phyloP scores from a whole-genome alignment of 805 yeast genomes.

The Lipomyces kockii region DNA sequence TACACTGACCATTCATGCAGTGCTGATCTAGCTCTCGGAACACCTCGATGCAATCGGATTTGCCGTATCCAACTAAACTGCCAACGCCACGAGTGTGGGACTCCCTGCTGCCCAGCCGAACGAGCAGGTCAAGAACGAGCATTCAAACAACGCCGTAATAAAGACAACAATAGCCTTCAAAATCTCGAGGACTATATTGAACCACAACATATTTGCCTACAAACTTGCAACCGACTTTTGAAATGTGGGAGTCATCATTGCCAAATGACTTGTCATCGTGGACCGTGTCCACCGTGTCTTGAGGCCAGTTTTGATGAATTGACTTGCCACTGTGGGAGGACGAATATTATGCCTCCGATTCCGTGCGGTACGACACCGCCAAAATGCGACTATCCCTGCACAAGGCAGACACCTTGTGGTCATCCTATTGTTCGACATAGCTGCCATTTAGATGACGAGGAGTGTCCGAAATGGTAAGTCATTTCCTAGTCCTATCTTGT shows the following conservation, averaged over 20 bases:
- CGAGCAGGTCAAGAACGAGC: constrained; percentile 58
- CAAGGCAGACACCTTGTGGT: constrained; percentile 41
- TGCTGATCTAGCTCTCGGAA: constrained; percentile 23
- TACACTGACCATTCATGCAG: not conserved
- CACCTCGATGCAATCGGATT: constrained; percentile 68
- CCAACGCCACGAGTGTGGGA: constrained; percentile 75
- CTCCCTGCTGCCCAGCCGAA: constrained; percentile 72
- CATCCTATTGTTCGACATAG: constrained; percentile 54
- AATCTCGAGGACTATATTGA: constrained; percentile 42
- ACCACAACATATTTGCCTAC: constrained; percentile 42
- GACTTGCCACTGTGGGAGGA: constrained; percentile 44
- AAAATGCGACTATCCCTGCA: constrained; percentile 39
- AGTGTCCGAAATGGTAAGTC: constrained; percentile 70
- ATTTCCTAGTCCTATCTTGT: not conserved
- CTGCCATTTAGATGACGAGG: constrained; percentile 69
- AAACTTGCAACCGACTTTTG: constrained; percentile 40
- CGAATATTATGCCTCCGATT: constrained; percentile 43
- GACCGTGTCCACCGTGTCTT: constrained; percentile 44
- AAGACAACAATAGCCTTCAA: constrained; percentile 42
- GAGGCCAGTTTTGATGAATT: constrained; percentile 43
- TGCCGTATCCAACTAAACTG: constrained; percentile 79
- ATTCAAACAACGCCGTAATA: constrained; percentile 24
- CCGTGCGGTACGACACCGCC: constrained; percentile 45
- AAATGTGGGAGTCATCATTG: constrained; percentile 43
- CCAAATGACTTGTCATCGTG: constrained; percentile 42